Percentiles rank a stretch among this genome's conserved stretches.
Evolutionary conservation across 2,329 filamentous ascomycete genomes (phyloP).

Genomic region (Malbranchea cinnamomea): DNA sequence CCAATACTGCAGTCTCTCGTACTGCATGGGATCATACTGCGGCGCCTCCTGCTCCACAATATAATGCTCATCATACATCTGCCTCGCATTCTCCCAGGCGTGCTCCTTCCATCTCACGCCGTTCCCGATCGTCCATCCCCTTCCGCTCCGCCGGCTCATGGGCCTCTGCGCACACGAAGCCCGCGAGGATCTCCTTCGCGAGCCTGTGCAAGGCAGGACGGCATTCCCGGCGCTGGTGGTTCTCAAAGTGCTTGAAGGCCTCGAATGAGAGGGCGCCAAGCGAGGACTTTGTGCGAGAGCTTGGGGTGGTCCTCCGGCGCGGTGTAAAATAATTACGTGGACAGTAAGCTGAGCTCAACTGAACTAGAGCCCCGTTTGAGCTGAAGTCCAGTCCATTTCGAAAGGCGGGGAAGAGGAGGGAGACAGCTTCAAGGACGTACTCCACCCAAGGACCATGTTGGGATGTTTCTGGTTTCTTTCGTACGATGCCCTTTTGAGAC

Average conservation of each 20-base stretch:
- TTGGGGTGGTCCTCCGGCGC: constrained; percentile 39
- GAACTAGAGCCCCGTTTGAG: no score
- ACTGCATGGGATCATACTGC: constrained; percentile 5
- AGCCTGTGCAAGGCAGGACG: constrained; percentile 49
- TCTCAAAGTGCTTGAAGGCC: constrained; percentile 66
- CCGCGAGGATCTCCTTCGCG: constrained; percentile 63
- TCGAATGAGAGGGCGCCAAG: constrained; percentile 63
- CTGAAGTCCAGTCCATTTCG: background rate
- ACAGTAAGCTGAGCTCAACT: no score
- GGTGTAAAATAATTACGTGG: background rate
- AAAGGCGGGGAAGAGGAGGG: background rate
- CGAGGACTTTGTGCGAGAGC: constrained; percentile 59
- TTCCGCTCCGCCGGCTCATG: constrained; percentile 60
- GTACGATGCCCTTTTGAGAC: no score
- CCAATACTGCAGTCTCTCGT: constrained; percentile 1
- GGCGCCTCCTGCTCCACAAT: constrained; percentile 3
- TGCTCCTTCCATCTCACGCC: constrained; percentile 45
- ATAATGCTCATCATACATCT: constrained; percentile 7
- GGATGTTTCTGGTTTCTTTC: no score
- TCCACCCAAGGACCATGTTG: constrained; percentile 6
- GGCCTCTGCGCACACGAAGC: constrained; percentile 60
- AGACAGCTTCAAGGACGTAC: constrained; percentile 2
- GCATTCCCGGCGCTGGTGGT: constrained; percentile 55
- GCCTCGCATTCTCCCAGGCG: constrained; percentile 39
- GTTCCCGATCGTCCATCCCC: constrained; percentile 45